Evolutionary conservation across 768 basidiomycete genomes (phyloP), one percentile per base, ranked within the genome.

Genomic region (Russula sp.): DNA sequence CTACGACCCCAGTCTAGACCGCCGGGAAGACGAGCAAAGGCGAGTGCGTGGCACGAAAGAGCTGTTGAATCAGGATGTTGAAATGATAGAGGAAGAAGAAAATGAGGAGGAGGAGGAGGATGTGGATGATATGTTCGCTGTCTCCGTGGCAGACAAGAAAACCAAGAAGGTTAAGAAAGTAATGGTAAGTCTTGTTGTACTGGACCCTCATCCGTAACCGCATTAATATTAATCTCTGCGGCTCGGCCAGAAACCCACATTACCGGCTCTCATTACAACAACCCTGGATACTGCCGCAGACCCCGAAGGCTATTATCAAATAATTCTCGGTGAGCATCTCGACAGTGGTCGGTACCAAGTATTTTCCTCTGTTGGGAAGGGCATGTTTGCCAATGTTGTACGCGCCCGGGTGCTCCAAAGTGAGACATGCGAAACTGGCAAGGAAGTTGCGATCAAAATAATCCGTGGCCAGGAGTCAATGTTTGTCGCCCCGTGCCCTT

Each of bases 341-440:
- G 95, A 97, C 71, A 84, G 87, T 30, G 94, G 92, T 6, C 84
- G 90, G 48, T 99, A 98, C 73, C 93, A 97, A 73, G 93, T 99
- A 11, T 94, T 90, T 69, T 93, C 92, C 54, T 91, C 85, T 54
- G 80, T 98, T n/a, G 97, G 97, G 20, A 95, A 96, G 74, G 97
- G 97, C 54, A 99, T 99, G 96, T 99, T 98, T 74, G 94, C 94
- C 54, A 93, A 92, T 61, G 97, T 99, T 56, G 94, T 98, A 30
- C 84, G 91, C 52, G 96, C 95, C 10, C 85, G 92, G 36, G 82
- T 94, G 11, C 78, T 95, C 50, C 78, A 87, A 76, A 79, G 80
- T 57, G 89, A 90, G 38, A 61, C 80, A 11, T 77, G 79, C 61
- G 80, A 83, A 57, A 67, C 66, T 42, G 82, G 85, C 46, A 78